Conservation (phyloP, 805 yeast genomes). For the Sungouiella blattae region DNA sequence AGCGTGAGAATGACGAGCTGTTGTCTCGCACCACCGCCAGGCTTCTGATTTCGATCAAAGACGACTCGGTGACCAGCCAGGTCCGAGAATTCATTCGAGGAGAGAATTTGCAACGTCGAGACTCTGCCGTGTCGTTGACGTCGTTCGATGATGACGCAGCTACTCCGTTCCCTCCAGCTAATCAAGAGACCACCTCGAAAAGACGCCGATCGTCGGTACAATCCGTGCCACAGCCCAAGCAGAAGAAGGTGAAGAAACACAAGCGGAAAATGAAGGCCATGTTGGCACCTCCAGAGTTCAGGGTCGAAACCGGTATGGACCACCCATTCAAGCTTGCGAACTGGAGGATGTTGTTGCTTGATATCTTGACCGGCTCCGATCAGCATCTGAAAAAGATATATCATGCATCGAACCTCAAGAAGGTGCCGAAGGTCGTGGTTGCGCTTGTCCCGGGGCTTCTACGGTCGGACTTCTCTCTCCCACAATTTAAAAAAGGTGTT, state of each 20-base stretch:
- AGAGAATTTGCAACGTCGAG: constrained; percentile 19
- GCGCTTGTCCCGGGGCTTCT: constrained; percentile 68
- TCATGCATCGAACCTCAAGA: too few relatives aligned
- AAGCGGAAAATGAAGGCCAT: constrained; percentile 29
- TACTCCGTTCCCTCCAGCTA: constrained; percentile 26
- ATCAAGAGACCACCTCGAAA: constrained; percentile 19
- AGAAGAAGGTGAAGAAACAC: constrained; percentile 25
- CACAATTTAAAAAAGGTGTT: too few relatives aligned
- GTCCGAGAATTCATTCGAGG: constrained; percentile 17
- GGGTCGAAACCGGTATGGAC: too few relatives aligned
- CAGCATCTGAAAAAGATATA: too few relatives aligned
- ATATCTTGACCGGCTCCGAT: too few relatives aligned
- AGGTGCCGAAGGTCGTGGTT: constrained; percentile 44
- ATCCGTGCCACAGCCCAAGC: constrained; percentile 16
- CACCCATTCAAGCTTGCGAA: too few relatives aligned
- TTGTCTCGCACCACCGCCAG: constrained; percentile 24
- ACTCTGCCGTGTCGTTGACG: constrained; percentile 22
- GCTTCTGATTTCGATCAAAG: constrained; percentile 23
- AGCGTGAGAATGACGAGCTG: too few relatives aligned
- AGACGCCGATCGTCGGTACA: constrained; percentile 41
- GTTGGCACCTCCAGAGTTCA: too few relatives aligned
- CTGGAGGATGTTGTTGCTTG: too few relatives aligned
- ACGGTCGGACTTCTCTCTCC: too few relatives aligned
- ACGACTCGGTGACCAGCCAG: constrained; percentile 17
- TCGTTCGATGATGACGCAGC: constrained; percentile 20